Evolutionary conservation across 148 eudicot genomes (phyloP).

Genomic region (Fagopyrum tataricum): DNA sequence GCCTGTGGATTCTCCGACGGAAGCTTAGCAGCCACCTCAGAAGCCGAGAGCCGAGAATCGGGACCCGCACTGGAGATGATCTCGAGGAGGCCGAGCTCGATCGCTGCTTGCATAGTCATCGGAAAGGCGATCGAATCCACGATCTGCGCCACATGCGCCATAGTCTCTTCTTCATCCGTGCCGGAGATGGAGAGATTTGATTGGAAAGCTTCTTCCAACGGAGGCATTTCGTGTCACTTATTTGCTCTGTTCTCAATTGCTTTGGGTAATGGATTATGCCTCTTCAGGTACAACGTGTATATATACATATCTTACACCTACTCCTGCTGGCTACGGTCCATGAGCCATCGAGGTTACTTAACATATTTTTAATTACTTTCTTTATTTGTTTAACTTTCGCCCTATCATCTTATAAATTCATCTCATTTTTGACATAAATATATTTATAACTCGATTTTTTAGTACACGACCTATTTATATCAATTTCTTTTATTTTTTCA

Average conservation of each 20-base stretch:
- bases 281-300: neutral
- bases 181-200: neutral
- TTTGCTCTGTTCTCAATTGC: neutral
- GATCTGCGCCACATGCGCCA: constrained; percentile 13
- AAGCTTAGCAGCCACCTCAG: constrained; percentile 24
- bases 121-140: constrained; percentile 16
- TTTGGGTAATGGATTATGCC: neutral
- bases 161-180: constrained; percentile 10
- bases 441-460: too few relatives aligned
- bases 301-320: neutral
- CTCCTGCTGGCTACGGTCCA: too few relatives aligned
- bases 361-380: too few relatives aligned
- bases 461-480: too few relatives aligned
- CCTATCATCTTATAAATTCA: too few relatives aligned
- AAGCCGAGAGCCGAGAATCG: constrained; percentile 16
- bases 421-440: too few relatives aligned
- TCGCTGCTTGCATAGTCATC: constrained; percentile 23
- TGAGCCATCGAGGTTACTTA: too few relatives aligned
- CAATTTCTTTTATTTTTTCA: too few relatives aligned
- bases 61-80: constrained; percentile 26
- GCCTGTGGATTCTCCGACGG: constrained; percentile 25
- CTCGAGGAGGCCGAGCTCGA: constrained; percentile 27
- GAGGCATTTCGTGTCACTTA: neutral
- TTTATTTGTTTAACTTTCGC: too few relatives aligned
- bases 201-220: neutral